These are phyloP conservation scores for Alternaria infectoria DNA, from an alignment of 2,329 filamentous ascomycete genomes.

Conservation along the genomic window DNA sequence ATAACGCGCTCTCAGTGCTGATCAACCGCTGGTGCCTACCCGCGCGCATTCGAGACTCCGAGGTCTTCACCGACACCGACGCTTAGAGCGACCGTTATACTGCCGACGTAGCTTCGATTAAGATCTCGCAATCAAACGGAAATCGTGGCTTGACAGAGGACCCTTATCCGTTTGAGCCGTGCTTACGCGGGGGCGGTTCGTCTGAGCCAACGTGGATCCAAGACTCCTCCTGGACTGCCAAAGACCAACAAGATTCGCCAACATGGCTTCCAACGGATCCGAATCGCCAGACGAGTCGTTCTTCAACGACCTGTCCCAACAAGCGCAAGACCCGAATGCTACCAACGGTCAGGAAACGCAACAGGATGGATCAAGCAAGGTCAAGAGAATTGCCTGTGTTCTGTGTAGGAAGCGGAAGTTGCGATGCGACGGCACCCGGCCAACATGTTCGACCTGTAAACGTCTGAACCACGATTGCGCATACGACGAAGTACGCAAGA, in stretches of 20 bases:
- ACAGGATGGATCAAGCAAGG: slow-evolving; percentile 53
- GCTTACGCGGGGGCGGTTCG: slow-evolving; percentile 25
- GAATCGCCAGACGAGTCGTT: slow-evolving; percentile 54
- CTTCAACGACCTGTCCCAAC: slow-evolving; percentile 64
- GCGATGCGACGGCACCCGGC: slow-evolving; percentile 83
- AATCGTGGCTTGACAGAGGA: not conserved
- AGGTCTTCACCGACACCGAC: not conserved
- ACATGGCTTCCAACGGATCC: slow-evolving; percentile 39
- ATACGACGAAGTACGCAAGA: slow-evolving; percentile 90
- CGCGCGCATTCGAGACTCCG: slow-evolving; percentile 2
- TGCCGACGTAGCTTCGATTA: not conserved
- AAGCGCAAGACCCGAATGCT: slow-evolving; percentile 45
- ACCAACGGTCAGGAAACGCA: slow-evolving; percentile 52
- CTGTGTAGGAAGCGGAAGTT: slow-evolving; percentile 92
- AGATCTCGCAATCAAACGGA: not conserved
- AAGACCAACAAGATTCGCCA: slow-evolving; percentile 9
- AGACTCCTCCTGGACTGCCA: slow-evolving; percentile 7
- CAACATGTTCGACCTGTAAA: slow-evolving; percentile 86
- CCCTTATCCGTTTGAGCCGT: slow-evolving; percentile 7
- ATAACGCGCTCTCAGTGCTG: slow-evolving; percentile 4
- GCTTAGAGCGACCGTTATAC: not conserved
- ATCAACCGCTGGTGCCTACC: slow-evolving; percentile 17
- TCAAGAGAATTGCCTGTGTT: slow-evolving; percentile 93
- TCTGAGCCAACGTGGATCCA: slow-evolving; percentile 9
- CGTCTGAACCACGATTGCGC: slow-evolving; percentile 85